phyloP scores from a whole-genome alignment of 2,329 filamentous ascomycete genomes.

The Pyrenophora seminiperda region DNA sequence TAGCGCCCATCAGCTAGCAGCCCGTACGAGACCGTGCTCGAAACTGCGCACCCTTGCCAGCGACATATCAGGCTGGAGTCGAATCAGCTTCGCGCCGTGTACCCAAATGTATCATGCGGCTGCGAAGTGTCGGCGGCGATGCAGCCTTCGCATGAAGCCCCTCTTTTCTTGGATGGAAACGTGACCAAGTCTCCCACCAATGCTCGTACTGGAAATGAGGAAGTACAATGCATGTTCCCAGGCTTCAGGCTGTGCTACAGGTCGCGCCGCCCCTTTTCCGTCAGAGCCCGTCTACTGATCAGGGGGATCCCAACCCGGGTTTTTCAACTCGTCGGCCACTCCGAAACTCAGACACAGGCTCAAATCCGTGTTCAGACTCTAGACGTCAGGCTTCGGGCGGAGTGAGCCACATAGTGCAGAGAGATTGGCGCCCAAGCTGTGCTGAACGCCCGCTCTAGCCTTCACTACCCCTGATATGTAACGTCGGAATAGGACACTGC shows the following conservation, averaged over 20 bases:
- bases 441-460: constrained; percentile 7
- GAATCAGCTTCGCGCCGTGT: constrained; percentile 11
- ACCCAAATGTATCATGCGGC: constrained; percentile 1
- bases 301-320: neutral
- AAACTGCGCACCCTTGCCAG: constrained; percentile 12
- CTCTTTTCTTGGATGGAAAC: constrained; percentile 6
- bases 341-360: constrained; percentile 19
- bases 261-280: constrained; percentile 7
- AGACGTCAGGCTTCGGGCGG: constrained; percentile 6
- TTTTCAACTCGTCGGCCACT: constrained; percentile 10
- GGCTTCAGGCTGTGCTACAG: constrained; percentile 6
- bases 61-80: constrained; percentile 6
- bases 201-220: constrained; percentile 6
- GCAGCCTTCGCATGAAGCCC: constrained; percentile 16
- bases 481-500: constrained; percentile 14
- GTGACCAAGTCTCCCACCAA: constrained; percentile 8
- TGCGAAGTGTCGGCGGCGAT: constrained; percentile 11
- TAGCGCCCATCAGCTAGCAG: constrained; percentile 9
- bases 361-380: constrained; percentile 5
- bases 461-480: constrained; percentile 7
- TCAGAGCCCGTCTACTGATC: constrained; percentile 9
- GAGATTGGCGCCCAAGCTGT: constrained; percentile 17
- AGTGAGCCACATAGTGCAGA: constrained; percentile 10
- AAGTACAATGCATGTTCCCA: constrained; percentile 12
- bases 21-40: constrained; percentile 6